Conservation (phyloP, 2,329 filamentous ascomycete species). For the Clarireedia hainanense region DNA sequence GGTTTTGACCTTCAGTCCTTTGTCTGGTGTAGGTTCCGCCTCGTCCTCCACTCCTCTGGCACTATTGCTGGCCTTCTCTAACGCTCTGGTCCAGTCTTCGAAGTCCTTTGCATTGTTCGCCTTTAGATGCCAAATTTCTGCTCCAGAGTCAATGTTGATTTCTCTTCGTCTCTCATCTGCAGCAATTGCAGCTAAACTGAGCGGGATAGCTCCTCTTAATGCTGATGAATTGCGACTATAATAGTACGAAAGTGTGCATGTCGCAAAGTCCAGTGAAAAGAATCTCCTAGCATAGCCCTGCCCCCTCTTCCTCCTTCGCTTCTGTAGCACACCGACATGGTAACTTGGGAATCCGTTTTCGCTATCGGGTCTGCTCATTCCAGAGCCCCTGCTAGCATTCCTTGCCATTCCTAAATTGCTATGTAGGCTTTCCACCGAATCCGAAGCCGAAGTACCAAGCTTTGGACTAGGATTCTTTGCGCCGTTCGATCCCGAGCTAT, state of each 20-base stretch:
- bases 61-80: constrained; percentile 72
- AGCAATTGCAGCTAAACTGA: constrained; percentile 84
- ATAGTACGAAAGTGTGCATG: constrained; percentile 93
- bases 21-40: constrained; percentile 19
- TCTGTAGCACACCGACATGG: constrained; percentile 78
- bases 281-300: constrained; percentile 90
- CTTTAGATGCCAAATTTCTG: constrained; percentile 91
- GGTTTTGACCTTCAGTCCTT: constrained; percentile 28
- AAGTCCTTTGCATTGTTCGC: constrained; percentile 81
- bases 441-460: constrained; percentile 38
- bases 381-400: constrained; percentile 36
- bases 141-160: constrained; percentile 93
- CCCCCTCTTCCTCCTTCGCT: constrained; percentile 85
- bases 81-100: constrained; percentile 73
- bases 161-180: constrained; percentile 82
- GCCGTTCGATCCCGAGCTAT: constrained; percentile 38
- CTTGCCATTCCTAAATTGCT: constrained; percentile 35
- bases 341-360: constrained; percentile 44
- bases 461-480: constrained; percentile 38
- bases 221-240: constrained; percentile 90
- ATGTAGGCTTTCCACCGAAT: constrained; percentile 54
- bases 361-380: constrained; percentile 45
- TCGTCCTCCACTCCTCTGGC: constrained; percentile 45
- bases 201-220: constrained; percentile 81
- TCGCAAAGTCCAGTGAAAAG: constrained; percentile 92